A percentile compares a stretch with the other conserved stretches of the same genome.
Evolutionary conservation across 768 basidiomycete species (phyloP).

Genomic region (Calocybe indica): DNA sequence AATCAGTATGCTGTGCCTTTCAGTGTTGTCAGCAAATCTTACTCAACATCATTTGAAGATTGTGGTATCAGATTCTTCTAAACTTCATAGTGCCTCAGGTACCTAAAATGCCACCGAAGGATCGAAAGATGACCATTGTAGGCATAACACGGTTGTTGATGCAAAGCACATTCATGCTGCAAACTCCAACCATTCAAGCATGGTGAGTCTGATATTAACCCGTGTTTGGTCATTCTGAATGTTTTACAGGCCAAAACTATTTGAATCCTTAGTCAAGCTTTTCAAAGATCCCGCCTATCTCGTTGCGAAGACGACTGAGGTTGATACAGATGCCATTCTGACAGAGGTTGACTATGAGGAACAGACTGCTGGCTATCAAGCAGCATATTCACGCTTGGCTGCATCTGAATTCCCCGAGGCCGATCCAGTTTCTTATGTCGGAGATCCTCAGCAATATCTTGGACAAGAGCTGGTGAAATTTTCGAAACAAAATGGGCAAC

Average conservation of each 20-base stretch:
- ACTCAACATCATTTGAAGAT: conserved; percentile 18
- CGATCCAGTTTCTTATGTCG: conserved; percentile 61
- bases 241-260: conserved; percentile 55
- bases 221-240: background rate
- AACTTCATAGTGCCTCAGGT: conserved; percentile 79
- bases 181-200: conserved; percentile 49
- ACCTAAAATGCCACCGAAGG: conserved; percentile 73
- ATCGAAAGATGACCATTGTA: conserved; percentile 79
- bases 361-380: conserved; percentile 86
- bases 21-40: background rate
- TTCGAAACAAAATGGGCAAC: conserved; percentile 26
- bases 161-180: conserved; percentile 63
- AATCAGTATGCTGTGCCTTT: conserved; percentile 49
- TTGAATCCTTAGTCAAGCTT: conserved; percentile 68
- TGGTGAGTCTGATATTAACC: conserved; percentile 44
- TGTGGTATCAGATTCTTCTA: conserved; percentile 76
- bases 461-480: conserved; percentile 38
- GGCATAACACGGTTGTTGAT: conserved; percentile 79
- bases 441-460: conserved; percentile 49
- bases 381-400: conserved; percentile 87
- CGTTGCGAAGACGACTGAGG: conserved; percentile 27
- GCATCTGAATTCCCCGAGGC: conserved; percentile 57
- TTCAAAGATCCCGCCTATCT: conserved; percentile 77
- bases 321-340: conserved; percentile 51
- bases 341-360: conserved; percentile 89